These are phyloP conservation scores for Uromyces viciae-fabae DNA, from an alignment of 1,284 basidiomycete genomes.

Conservation along the genomic window DNA sequence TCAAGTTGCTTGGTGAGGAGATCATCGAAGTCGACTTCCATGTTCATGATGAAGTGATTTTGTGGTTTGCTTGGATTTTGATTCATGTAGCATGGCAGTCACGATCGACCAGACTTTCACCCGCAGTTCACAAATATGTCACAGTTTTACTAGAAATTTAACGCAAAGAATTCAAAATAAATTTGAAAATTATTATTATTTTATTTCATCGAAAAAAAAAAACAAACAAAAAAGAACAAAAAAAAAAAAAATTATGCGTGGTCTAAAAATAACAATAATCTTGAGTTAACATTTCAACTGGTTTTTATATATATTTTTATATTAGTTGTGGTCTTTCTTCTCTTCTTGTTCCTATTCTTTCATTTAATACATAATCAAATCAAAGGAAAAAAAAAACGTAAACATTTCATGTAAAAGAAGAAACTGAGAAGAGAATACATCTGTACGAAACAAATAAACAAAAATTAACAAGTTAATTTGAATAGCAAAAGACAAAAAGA, in stretches of 20 bases:
- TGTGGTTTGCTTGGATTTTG: neutral
- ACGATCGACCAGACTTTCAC: too few species aligned
- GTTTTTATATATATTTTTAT: neutral
- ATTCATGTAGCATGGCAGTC: too few species aligned
- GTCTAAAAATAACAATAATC: neutral
- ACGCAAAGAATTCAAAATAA: neutral
- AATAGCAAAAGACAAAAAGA: neutral
- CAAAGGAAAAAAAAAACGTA: neutral
- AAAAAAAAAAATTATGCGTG: neutral
- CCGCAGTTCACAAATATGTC: too few species aligned
- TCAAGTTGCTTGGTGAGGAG: slow-evolving; percentile 34
- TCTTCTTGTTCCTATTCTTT: neutral
- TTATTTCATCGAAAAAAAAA: neutral
- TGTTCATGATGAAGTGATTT: neutral
- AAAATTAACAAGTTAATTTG: neutral
- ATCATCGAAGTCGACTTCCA: slow-evolving; percentile 45
- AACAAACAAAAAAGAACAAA: neutral
- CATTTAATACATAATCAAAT: neutral
- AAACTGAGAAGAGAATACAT: neutral
- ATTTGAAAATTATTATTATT: neutral
- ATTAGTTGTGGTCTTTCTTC: neutral
- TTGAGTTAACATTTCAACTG: neutral
- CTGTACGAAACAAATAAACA: slow-evolving; percentile 10
- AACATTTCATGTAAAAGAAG: neutral
- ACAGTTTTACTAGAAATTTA: too few species aligned